Conservation (phyloP, 2,329 filamentous ascomycete genomes). For the Aspergillus sp. region DNA sequence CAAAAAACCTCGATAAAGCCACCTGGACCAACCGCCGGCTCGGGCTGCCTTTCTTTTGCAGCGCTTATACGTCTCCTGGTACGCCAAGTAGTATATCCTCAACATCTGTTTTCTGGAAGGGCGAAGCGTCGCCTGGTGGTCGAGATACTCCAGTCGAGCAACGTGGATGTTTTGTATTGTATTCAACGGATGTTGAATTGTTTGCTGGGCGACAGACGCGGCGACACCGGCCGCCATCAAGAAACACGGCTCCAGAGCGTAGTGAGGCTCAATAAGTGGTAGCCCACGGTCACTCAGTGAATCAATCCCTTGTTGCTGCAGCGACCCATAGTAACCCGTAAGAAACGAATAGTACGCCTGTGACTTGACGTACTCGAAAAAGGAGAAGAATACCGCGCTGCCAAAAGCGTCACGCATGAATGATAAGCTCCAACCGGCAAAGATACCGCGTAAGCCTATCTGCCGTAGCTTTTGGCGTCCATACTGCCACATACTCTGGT, state of each 20-base stretch:
- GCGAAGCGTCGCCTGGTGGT: conserved; percentile 54
- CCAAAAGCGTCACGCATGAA: conserved; percentile 65
- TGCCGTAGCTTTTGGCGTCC: conserved; percentile 60
- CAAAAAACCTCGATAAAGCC: conserved; percentile 63
- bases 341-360: conserved; percentile 67
- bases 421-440: conserved; percentile 65
- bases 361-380: conserved; percentile 67
- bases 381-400: conserved; percentile 65
- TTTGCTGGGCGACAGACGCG: conserved; percentile 62
- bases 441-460: conserved; percentile 65
- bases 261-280: conserved; percentile 63
- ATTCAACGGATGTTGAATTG: conserved; percentile 62
- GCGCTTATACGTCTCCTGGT: conserved; percentile 62
- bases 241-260: conserved; percentile 65
- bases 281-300: conserved; percentile 40
- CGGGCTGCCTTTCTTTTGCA: conserved; percentile 56
- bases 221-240: conserved; percentile 63
- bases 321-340: conserved; percentile 60
- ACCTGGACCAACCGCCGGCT: conserved; percentile 59
- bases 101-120: conserved; percentile 51
- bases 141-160: conserved; percentile 62
- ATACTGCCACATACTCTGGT: conserved; percentile 69
- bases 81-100: conserved; percentile 63
- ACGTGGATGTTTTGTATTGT: conserved; percentile 66
- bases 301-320: conserved; percentile 34